Percentiles rank a stretch among this genome's conserved stretches.
Evolutionary conservation across 2,329 filamentous ascomycete genomes (phyloP).

Genomic region (Neonectria faginata): DNA sequence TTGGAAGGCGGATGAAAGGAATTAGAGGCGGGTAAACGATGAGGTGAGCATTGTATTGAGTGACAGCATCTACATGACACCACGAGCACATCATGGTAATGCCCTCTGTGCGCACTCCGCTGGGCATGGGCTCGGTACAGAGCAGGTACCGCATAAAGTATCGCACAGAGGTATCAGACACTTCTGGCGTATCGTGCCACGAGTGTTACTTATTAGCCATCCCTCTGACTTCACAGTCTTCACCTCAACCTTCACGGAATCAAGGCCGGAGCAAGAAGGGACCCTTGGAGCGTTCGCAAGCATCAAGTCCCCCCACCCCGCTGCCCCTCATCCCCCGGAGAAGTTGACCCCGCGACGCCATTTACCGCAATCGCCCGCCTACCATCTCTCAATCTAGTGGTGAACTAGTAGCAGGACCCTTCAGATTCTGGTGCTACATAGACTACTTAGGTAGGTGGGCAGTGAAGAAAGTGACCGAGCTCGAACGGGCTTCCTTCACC

Average conservation of each 20-base stretch:
- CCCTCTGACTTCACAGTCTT: neutral
- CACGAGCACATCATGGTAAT: neutral
- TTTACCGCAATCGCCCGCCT: slow-evolving; percentile 1
- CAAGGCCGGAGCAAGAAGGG: slow-evolving; percentile 2
- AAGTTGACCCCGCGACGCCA: slow-evolving; percentile 7
- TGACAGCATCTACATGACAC: neutral
- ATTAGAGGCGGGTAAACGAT: neutral
- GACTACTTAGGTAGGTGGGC: neutral
- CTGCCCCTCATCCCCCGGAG: slow-evolving; percentile 9
- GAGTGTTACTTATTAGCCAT: neutral
- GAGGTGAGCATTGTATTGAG: neutral
- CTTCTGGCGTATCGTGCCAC: neutral
- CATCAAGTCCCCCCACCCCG: neutral
- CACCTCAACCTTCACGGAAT: neutral
- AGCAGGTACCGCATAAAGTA: neutral
- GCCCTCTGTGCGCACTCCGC: neutral
- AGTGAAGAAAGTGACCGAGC: neutral
- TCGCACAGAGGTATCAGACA: neutral
- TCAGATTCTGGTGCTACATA: too few relatives aligned
- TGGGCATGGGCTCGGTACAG: neutral
- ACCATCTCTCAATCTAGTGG: neutral
- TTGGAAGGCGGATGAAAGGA: neutral
- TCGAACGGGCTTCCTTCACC: neutral
- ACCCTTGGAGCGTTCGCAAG: neutral
- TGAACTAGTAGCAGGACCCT: neutral